phyloP scores from a whole-genome alignment of 306 rosid genomes.

The Coriaria nepalensis region DNA sequence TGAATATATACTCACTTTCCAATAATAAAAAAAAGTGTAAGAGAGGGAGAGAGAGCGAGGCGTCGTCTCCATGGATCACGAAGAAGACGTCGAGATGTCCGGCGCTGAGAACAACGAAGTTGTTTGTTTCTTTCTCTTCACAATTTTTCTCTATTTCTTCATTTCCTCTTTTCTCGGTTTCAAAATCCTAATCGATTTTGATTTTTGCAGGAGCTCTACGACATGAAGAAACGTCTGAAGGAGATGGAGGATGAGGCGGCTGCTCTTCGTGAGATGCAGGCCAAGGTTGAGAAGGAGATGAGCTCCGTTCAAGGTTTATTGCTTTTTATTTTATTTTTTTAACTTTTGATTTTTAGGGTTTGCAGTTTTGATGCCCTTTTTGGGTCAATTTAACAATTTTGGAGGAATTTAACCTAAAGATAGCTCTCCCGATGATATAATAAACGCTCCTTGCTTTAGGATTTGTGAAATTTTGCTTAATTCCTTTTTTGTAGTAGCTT shows the following conservation, averaged over 20 bases:
- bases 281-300: constrained; percentile 49
- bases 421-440: too few relatives aligned
- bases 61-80: constrained; percentile 32
- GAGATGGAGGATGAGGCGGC: constrained; percentile 59
- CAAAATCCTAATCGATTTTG: not conserved
- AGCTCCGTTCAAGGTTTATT: constrained; percentile 38
- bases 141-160: not conserved
- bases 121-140: constrained; percentile 6
- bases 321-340: too few relatives aligned
- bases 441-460: too few relatives aligned
- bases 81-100: constrained; percentile 36
- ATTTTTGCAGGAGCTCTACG: constrained; percentile 36
- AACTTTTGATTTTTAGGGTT: not conserved
- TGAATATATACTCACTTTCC: too few relatives aligned
- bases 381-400: too few relatives aligned
- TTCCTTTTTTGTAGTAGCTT: too few relatives aligned
- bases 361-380: not conserved
- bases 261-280: constrained; percentile 56
- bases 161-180: too few relatives aligned
- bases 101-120: constrained; percentile 30
- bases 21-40: not conserved
- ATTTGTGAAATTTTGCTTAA: too few relatives aligned
- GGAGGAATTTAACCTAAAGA: too few relatives aligned
- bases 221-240: constrained; percentile 53
- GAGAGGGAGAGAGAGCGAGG: not conserved